Percentiles rank a stretch among this genome's conserved stretches.
These are phyloP conservation scores for Eucalyptus polybractea DNA, from an alignment of 345 rosid genomes.

Conservation along the genomic window DNA sequence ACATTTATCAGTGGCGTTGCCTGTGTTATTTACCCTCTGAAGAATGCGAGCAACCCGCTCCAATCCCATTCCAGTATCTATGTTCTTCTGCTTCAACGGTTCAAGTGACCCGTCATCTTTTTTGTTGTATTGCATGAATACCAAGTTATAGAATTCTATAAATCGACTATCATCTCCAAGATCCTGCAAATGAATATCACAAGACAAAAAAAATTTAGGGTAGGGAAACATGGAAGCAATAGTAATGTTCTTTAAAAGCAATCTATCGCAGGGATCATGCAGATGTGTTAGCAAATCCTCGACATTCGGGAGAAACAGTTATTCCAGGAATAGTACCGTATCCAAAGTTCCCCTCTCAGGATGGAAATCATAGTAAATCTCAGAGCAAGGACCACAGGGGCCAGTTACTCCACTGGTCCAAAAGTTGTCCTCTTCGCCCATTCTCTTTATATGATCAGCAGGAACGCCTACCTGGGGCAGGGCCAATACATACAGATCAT, in stretches of 20 bases:
- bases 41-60: conserved; percentile 92
- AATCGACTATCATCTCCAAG: conserved; percentile 92
- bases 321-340: conserved; percentile 15
- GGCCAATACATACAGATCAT: not conserved
- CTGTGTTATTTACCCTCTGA: conserved; percentile 35
- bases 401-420: conserved; percentile 94
- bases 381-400: conserved; percentile 99
- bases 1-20: not conserved
- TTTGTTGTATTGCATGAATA: conserved; percentile 92
- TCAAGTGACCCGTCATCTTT: conserved; percentile 72
- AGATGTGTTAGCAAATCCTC: not conserved
- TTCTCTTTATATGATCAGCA: conserved; percentile 60
- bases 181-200: conserved; percentile 34
- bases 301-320: not conserved
- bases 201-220: not conserved
- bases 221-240: not conserved
- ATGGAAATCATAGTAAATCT: conserved; percentile 82
- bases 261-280: not conserved
- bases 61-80: conserved; percentile 94
- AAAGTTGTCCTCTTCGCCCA: conserved; percentile 94
- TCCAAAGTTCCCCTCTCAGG: conserved; percentile 63
- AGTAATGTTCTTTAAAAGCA: not conserved
- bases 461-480: conserved; percentile 69
- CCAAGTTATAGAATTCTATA: conserved; percentile 90
- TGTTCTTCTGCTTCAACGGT: conserved; percentile 80